These are phyloP conservation scores for Coemansia brasiliensis DNA, from an alignment of 192 early-diverging fungal genomes.

Conservation along the genomic window DNA sequence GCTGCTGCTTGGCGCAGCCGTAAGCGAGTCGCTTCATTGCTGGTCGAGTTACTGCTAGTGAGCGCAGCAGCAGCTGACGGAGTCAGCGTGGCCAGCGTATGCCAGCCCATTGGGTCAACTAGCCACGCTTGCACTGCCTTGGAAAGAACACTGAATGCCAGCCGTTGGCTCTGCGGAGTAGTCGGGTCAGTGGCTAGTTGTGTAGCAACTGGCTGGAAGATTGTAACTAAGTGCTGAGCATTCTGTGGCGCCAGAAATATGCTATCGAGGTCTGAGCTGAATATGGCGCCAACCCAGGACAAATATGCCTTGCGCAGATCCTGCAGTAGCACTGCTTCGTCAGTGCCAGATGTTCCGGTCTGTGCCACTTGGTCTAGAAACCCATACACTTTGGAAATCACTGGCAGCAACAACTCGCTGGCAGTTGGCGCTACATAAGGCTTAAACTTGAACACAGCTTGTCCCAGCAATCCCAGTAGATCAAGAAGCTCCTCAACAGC, in stretches of 20 bases:
- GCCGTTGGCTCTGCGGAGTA: constrained; percentile 42
- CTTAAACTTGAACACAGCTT: constrained; percentile 91
- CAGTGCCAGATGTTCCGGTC: constrained; percentile 69
- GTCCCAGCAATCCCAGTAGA: constrained; percentile 80
- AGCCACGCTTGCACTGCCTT: constrained; percentile 52
- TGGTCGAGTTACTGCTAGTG: constrained; percentile 13
- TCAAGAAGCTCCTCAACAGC: constrained; percentile 78
- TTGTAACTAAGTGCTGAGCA: constrained; percentile 34
- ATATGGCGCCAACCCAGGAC: constrained; percentile 73
- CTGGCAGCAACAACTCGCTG: constrained; percentile 70
- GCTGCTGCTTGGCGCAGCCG: constrained; percentile 32
- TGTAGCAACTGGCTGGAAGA: constrained; percentile 35
- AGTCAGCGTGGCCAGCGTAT: constrained; percentile 50
- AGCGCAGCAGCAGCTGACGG: constrained; percentile 31
- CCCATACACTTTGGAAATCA: constrained; percentile 79
- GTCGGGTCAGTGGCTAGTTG: constrained; percentile 27
- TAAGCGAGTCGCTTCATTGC: constrained; percentile 3
- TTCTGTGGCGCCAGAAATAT: constrained; percentile 75
- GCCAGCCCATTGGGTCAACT: constrained; percentile 41
- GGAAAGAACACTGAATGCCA: constrained; percentile 39
- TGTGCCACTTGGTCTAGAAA: constrained; percentile 78
- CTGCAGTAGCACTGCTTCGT: constrained; percentile 74
- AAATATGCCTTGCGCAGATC: constrained; percentile 85
- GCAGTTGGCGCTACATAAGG: constrained; percentile 51
- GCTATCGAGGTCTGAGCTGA: constrained; percentile 76